A percentile compares a stretch with the other conserved stretches of the same genome.
Conservation (phyloP, 2,329 filamentous ascomycete genomes). For the Ilyonectria robusta region DNA sequence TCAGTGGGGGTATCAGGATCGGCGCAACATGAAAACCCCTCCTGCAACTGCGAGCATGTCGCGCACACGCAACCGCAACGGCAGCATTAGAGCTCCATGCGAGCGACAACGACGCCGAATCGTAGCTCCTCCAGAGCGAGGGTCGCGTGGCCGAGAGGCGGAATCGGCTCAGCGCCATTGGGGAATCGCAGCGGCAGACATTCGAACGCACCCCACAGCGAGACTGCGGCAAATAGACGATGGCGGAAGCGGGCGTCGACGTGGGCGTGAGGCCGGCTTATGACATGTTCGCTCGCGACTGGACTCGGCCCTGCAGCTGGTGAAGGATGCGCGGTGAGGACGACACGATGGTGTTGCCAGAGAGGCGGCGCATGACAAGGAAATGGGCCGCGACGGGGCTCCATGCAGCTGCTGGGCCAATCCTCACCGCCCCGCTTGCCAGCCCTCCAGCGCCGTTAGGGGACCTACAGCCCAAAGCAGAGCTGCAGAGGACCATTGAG, state of each 20-base stretch:
- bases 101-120: slow-evolving; percentile 19
- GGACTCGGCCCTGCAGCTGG: slow-evolving; percentile 41
- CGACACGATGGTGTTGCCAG: slow-evolving; percentile 37
- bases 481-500: slow-evolving; percentile 3
- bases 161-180: slow-evolving; percentile 45
- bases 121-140: slow-evolving; percentile 23
- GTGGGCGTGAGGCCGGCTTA: slow-evolving; percentile 35
- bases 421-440: slow-evolving; percentile 16
- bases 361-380: slow-evolving; percentile 30
- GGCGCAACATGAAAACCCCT: slow-evolving; percentile 52
- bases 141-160: slow-evolving; percentile 41
- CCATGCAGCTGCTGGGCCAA: slow-evolving; percentile 13
- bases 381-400: slow-evolving; percentile 17
- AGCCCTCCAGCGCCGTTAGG: slow-evolving; percentile 1
- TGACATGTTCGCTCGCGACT: slow-evolving; percentile 52
- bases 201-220: slow-evolving; percentile 22
- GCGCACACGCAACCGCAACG: slow-evolving; percentile 21
- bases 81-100: slow-evolving; percentile 29
- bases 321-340: slow-evolving; percentile 32
- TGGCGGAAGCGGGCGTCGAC: slow-evolving; percentile 33
- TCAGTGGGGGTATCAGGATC: slow-evolving; percentile 73
- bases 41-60: slow-evolving; percentile 30
- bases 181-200: slow-evolving; percentile 25
- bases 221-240: slow-evolving; percentile 34
- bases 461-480: slow-evolving; percentile 7